phyloP scores from a whole-genome alignment of 108 stramenopile species.

The Chaetoceros muelleri region DNA sequence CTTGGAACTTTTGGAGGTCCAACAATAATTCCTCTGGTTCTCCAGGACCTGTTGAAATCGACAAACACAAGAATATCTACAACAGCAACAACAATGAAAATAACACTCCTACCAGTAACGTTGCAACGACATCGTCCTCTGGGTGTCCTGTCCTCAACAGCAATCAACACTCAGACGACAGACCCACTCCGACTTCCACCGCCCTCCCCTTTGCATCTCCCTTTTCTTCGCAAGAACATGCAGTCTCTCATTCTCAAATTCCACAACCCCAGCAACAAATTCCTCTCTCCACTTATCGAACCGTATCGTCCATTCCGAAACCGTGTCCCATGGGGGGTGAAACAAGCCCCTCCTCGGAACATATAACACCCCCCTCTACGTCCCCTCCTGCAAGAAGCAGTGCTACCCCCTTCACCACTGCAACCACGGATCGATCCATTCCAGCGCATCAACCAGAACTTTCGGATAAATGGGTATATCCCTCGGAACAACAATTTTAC shows the following conservation, averaged over 20 bases:
- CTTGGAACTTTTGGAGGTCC: too few species aligned
- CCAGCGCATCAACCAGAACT: conserved; percentile 25
- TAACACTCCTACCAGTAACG: too few species aligned
- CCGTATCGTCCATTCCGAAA: conserved; percentile 67
- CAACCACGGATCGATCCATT: conserved; percentile 8
- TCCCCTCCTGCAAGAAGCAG: conserved; percentile 7
- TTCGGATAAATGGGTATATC: conserved; percentile 81
- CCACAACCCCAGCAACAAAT: conserved; percentile 63
- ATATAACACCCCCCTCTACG: conserved; percentile 1
- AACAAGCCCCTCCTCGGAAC: conserved; percentile 3
- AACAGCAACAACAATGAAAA: too few species aligned
- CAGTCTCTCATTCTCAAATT: conserved; percentile 62
- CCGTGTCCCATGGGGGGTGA: conserved; percentile 19
- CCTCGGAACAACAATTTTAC: conserved; percentile 94
- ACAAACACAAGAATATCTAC: too few species aligned
- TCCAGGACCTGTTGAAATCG: too few species aligned
- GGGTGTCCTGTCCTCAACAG: too few species aligned
- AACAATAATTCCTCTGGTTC: too few species aligned
- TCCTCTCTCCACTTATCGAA: conserved; percentile 56
- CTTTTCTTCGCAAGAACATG: too few species aligned
- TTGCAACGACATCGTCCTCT: too few species aligned
- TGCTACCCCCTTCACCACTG: neutral
- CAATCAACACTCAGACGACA: too few species aligned
- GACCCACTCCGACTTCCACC: conserved; percentile 33
- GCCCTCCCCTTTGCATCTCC: too few species aligned